Evolutionary conservation across 1,139 yeast species (phyloP).

Genomic region (Debaryomyces subglobosus): DNA sequence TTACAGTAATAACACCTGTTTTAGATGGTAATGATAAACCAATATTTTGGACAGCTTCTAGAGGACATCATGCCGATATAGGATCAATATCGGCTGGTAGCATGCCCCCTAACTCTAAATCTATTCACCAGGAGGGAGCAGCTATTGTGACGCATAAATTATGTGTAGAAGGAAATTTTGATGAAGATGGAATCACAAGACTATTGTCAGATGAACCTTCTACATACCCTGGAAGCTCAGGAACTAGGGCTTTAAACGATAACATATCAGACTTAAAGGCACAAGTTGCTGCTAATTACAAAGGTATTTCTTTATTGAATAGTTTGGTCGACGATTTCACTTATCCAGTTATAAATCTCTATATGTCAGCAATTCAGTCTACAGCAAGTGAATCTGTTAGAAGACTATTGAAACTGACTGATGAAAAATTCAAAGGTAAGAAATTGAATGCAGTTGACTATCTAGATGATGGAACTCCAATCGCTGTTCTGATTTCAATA

Average conservation of each 20-base stretch:
- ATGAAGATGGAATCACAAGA: slow-evolving; percentile 46
- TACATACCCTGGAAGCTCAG: slow-evolving; percentile 47
- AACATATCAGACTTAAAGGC: slow-evolving; percentile 53
- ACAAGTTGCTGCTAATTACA: slow-evolving; percentile 51
- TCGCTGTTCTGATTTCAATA: slow-evolving; percentile 37
- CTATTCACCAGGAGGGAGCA: slow-evolving; percentile 52
- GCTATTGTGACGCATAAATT: slow-evolving; percentile 46
- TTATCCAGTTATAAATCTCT: slow-evolving; percentile 34
- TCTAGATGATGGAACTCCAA: slow-evolving; percentile 52
- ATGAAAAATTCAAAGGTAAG: slow-evolving; percentile 23
- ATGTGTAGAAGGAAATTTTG: slow-evolving; percentile 40
- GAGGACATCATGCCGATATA: slow-evolving; percentile 58
- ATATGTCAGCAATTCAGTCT: slow-evolving; percentile 50
- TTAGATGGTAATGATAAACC: slow-evolving; percentile 24
- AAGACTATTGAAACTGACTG: slow-evolving; percentile 25
- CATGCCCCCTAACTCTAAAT: slow-evolving; percentile 51
- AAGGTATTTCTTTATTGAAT: slow-evolving; percentile 44
- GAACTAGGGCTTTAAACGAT: slow-evolving; percentile 49
- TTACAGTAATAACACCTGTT: slow-evolving; percentile 64
- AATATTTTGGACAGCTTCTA: slow-evolving; percentile 48
- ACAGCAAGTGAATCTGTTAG: slow-evolving; percentile 46
- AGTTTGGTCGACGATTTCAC: slow-evolving; percentile 39
- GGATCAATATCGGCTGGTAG: slow-evolving; percentile 54
- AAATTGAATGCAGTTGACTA: slow-evolving; percentile 32
- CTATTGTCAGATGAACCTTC: slow-evolving; percentile 54